Base-by-base conservation (phyloP, 179 eudicot genomes). In the Carnegiea gigantea region DNA sequence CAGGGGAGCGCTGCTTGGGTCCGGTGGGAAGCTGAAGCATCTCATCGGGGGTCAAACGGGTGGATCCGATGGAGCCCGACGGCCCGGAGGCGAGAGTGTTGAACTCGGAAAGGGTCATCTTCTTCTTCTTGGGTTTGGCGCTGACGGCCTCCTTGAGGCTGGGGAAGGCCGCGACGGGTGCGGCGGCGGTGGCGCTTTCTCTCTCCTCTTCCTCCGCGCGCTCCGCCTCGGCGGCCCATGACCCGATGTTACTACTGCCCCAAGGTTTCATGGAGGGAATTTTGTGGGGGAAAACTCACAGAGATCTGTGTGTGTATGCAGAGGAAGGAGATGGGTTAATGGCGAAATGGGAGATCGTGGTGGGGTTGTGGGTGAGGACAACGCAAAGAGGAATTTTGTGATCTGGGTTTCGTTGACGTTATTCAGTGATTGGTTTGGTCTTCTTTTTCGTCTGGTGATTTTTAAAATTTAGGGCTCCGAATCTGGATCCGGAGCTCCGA, bases 171-270 rank as follows among this genome's bases (percentile, higher is more conserved):
- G 73, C 67, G 54, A 78, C 59, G 10, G 87, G 62, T 30, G 85
- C 15, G 18, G 87, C 82, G n/a, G 89, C 83, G 17, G 89, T 91
- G 20, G 89, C 71, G 38, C 73, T 80, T 73, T 91, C 91, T 8
- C 72, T 80, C 84, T 92, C 92, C 71, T 91, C 97, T 18, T 89
- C 93, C 76, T 93, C 98, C 30, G 82, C 96, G 14, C 85, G 88
- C 88, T 95, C 98, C 79, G 98, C 89, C 18, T 93, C 97, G 82
- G 92, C 98, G 60, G 99, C 99, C 99, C 99, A 95, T 2, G 91
- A 88, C 85, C 97, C 97, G 90, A 91, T 87, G 9, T 3, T 20
- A 24, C 38, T 67, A 11, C 83, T 84, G 40, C 94, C 95, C 99
- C 98, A 95, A 9, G 98, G 87, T 73, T 92, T 95, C 85, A 93